Conservation (phyloP, 2,329 filamentous ascomycete species). For the Fusarium hainanense region DNA sequence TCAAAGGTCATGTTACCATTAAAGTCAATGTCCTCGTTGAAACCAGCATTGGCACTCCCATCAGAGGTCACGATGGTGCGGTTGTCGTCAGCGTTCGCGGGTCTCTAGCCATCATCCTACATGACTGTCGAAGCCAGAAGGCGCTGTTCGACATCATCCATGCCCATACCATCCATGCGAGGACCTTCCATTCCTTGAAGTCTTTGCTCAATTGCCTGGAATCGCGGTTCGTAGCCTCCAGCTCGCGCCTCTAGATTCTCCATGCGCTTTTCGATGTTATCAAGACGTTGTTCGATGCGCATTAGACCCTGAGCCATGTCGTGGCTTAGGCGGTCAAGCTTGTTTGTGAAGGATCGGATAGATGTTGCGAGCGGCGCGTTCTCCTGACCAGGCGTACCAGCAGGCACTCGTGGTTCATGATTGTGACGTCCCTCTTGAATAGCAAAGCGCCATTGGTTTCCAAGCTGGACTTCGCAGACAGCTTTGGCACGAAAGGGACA, state of each 20-base stretch:
- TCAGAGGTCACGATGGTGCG: conserved; percentile 4
- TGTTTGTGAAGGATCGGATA: conserved; percentile 68
- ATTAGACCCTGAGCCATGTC: conserved; percentile 65
- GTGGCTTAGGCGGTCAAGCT: conserved; percentile 68
- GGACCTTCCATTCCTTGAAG: conserved; percentile 57
- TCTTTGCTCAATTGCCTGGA: conserved; percentile 57
- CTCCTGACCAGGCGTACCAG: conserved; percentile 66
- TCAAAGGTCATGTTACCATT: conserved; percentile 6
- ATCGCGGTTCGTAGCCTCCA: conserved; percentile 57
- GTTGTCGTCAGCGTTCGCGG: conserved; percentile 31
- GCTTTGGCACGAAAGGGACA: conserved; percentile 73
- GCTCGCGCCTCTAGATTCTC: conserved; percentile 62
- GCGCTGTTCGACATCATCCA: conserved; percentile 59
- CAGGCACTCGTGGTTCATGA: conserved; percentile 68
- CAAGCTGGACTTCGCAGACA: conserved; percentile 71
- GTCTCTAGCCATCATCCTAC: conserved; percentile 48
- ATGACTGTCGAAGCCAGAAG: conserved; percentile 58
- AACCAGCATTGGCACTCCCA: conserved; percentile 5
- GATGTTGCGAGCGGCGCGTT: conserved; percentile 68
- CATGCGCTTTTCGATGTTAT: conserved; percentile 66
- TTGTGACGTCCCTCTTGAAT: conserved; percentile 71
- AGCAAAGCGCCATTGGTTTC: conserved; percentile 72
- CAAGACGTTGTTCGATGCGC: conserved; percentile 62
- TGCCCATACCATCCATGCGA: conserved; percentile 57
- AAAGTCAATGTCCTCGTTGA: conserved; percentile 1